A percentile compares a stretch with the other conserved stretches of the same genome.
Conservation (phyloP, 2,329 filamentous ascomycete genomes). For the Bipolaris zeicola region DNA sequence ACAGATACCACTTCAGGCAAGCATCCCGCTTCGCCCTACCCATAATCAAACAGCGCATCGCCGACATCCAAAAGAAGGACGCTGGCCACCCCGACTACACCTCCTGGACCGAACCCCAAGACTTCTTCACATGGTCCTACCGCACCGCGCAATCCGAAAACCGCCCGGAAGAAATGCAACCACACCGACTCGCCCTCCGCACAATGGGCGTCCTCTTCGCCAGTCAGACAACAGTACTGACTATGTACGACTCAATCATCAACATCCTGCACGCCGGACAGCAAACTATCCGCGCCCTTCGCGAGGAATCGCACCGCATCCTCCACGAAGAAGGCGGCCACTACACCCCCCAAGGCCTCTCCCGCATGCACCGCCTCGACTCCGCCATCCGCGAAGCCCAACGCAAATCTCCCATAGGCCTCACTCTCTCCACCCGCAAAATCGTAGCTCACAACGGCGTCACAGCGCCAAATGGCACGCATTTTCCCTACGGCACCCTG, state of each 20-base stretch:
- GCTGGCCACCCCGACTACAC: slow-evolving; percentile 51
- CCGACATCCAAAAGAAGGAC: slow-evolving; percentile 52
- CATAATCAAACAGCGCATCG: slow-evolving; percentile 57
- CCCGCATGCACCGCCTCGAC: slow-evolving; percentile 55
- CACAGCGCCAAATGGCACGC: slow-evolving; percentile 71
- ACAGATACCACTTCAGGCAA: slow-evolving; percentile 56
- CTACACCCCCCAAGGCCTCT: slow-evolving; percentile 57
- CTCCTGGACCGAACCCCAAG: slow-evolving; percentile 56
- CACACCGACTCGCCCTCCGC: slow-evolving; percentile 57
- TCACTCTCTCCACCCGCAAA: slow-evolving; percentile 55
- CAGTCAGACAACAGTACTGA: slow-evolving; percentile 63
- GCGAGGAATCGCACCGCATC: slow-evolving; percentile 51
- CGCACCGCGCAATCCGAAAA: slow-evolving; percentile 57
- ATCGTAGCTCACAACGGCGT: slow-evolving; percentile 73
- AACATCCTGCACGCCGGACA: slow-evolving; percentile 27
- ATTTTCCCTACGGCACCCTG: slow-evolving; percentile 23
- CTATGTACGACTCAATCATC: slow-evolving; percentile 51
- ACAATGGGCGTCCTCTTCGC: slow-evolving; percentile 64
- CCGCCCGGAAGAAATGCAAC: slow-evolving; percentile 52
- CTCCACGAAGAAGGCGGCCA: slow-evolving; percentile 39
- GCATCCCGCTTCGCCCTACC: slow-evolving; percentile 54
- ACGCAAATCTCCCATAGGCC: slow-evolving; percentile 55
- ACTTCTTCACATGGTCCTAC: slow-evolving; percentile 65
- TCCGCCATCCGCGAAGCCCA: slow-evolving; percentile 61
- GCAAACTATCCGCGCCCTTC: slow-evolving; percentile 39